A percentile compares a stretch with the other conserved stretches of the same genome.
Evolutionary conservation across 495 filamentous ascomycete species (phyloP).

Genomic region (Viridothelium virens): DNA sequence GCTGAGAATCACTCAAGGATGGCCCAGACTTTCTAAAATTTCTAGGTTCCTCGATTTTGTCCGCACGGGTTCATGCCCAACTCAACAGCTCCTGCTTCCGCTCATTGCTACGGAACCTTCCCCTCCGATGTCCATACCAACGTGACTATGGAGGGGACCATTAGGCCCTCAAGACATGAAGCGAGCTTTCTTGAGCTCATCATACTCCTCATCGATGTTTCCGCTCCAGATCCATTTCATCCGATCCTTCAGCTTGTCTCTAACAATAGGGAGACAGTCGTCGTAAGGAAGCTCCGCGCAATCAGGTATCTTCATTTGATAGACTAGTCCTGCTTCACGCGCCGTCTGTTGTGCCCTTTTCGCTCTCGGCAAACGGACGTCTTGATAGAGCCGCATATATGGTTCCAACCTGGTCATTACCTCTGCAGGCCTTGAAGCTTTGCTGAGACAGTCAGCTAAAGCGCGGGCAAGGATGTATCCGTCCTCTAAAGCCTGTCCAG

Average conservation of each 20-base stretch:
- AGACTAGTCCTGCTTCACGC: slow-evolving; percentile 3
- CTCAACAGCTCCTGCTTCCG: too few relatives aligned
- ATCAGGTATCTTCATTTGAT: background rate
- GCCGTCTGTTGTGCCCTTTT: slow-evolving; percentile 2
- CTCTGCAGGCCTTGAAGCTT: background rate
- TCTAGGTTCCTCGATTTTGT: too few relatives aligned
- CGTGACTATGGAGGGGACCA: background rate
- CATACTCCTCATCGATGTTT: slow-evolving; percentile 34
- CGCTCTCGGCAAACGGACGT: background rate
- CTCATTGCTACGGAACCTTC: too few relatives aligned
- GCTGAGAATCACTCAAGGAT: too few relatives aligned
- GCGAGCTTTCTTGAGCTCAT: slow-evolving; percentile 6
- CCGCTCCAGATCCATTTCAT: slow-evolving; percentile 36
- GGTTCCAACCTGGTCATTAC: background rate
- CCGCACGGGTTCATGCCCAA: too few relatives aligned
- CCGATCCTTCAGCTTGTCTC: slow-evolving; percentile 24
- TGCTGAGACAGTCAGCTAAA: slow-evolving; percentile 2
- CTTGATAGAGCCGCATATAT: slow-evolving; percentile 1
- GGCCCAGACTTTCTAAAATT: too few relatives aligned
- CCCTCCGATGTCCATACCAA: too few relatives aligned
- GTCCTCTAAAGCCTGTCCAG: slow-evolving; percentile 31
- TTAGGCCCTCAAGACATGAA: background rate
- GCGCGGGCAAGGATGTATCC: slow-evolving; percentile 25
- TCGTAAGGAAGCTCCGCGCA: slow-evolving; percentile 18
- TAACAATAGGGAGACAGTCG: slow-evolving; percentile 29